These are phyloP conservation scores for Boletus semigastroideus DNA, from an alignment of 1,284 basidiomycete species.

Conservation along the genomic window DNA sequence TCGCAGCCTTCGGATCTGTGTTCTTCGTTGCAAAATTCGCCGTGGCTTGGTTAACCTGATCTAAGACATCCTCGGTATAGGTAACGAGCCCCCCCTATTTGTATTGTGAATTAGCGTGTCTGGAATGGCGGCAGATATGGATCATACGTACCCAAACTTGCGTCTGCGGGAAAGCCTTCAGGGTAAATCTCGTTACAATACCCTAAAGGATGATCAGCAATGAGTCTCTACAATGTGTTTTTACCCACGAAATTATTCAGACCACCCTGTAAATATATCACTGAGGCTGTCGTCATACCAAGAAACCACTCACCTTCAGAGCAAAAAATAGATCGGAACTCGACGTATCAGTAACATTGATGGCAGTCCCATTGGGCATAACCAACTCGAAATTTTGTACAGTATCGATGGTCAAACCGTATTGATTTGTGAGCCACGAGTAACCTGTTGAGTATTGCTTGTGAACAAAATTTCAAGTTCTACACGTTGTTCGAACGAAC, in stretches of 20 bases:
- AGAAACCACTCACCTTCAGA: conserved; percentile 36
- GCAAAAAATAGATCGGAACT: conserved; percentile 48
- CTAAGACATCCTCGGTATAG: conserved; percentile 32
- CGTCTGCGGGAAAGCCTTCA: conserved; percentile 52
- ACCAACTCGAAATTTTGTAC: conserved; percentile 48
- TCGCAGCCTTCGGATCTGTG: conserved; percentile 56
- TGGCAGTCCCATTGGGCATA: conserved; percentile 39
- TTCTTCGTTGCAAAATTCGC: conserved; percentile 48
- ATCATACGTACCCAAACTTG: conserved; percentile 52
- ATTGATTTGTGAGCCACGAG: conserved; percentile 22
- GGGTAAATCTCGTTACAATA: conserved; percentile 57
- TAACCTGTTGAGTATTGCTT: conserved; percentile 17
- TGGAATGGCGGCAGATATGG: neutral
- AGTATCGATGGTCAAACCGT: conserved; percentile 52
- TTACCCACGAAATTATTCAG: conserved; percentile 57
- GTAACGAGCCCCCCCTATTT: conserved; percentile 55
- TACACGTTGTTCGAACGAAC: conserved; percentile 45
- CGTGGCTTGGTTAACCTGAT: conserved; percentile 37
- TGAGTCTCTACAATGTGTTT: neutral
- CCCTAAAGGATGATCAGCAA: conserved; percentile 39
- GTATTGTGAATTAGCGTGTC: neutral
- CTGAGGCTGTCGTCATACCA: neutral
- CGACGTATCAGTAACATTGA: conserved; percentile 37
- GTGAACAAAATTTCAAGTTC: conserved; percentile 17
- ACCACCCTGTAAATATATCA: conserved; percentile 40